Evolutionary conservation across 2,329 filamentous ascomycete species (phyloP).

Genomic region (Nothophaeocryptopus gaeumannii): DNA sequence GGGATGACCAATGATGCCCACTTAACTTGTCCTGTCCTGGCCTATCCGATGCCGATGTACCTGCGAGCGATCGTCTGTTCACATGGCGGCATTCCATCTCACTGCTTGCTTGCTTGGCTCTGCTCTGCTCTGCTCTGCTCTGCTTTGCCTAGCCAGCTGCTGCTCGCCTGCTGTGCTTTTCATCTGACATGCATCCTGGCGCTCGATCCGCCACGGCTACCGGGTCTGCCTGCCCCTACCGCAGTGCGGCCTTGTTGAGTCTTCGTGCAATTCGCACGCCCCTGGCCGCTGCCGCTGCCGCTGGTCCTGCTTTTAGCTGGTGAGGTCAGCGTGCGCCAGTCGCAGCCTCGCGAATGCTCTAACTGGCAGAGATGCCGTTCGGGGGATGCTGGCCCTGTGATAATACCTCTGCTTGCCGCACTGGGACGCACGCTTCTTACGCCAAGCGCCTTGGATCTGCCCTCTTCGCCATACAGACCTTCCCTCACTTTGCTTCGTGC

Average conservation of each 20-base stretch:
- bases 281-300: slow-evolving; percentile 3
- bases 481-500: background rate
- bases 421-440: background rate
- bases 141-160: background rate
- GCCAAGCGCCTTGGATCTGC: background rate
- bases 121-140: background rate
- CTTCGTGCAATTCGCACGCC: slow-evolving; percentile 4
- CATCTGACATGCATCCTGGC: slow-evolving; percentile 13
- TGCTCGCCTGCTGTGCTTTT: background rate
- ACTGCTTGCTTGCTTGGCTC: too few species aligned
- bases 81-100: too few species aligned
- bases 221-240: slow-evolving; percentile 8
- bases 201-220: slow-evolving; percentile 3
- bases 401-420: slow-evolving; percentile 1
- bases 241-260: slow-evolving; percentile 5
- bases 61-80: too few species aligned
- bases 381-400: slow-evolving; percentile 3
- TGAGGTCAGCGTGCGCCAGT: slow-evolving; percentile 12
- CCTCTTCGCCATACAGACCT: background rate
- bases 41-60: too few species aligned
- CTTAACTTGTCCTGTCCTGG: too few species aligned
- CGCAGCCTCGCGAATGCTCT: background rate
- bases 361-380: slow-evolving; percentile 6
- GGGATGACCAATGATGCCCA: too few species aligned
- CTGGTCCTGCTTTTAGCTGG: background rate